These are phyloP conservation scores for Leishmania guyanensis DNA, from an alignment of 208 protist genomes.

Conservation along the genomic window DNA sequence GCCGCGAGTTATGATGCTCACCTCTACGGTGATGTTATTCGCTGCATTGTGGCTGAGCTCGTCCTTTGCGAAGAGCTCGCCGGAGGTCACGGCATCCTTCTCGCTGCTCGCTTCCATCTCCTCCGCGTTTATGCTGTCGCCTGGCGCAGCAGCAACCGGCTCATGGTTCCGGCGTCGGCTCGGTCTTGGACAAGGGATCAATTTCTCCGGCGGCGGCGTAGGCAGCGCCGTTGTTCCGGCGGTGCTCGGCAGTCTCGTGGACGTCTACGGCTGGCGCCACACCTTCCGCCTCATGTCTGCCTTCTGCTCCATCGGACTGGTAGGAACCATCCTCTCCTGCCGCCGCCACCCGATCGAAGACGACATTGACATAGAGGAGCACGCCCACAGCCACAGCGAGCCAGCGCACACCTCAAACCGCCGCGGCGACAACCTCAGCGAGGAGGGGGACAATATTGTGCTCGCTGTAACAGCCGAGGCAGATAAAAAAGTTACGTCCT, in stretches of 20 bases:
- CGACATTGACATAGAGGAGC: conserved; percentile 17
- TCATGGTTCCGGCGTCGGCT: conserved; percentile 71
- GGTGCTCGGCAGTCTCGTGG: conserved; percentile 62
- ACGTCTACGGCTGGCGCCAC: conserved; percentile 79
- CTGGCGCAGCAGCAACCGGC: conserved; percentile 64
- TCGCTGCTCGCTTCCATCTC: conserved; percentile 77
- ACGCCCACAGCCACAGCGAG: not conserved
- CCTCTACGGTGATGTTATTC: conserved; percentile 61
- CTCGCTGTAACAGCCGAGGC: not conserved
- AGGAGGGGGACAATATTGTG: not conserved
- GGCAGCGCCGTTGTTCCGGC: conserved; percentile 75
- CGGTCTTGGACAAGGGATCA: conserved; percentile 78
- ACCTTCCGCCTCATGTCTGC: conserved; percentile 80
- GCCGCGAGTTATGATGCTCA: conserved; percentile 71
- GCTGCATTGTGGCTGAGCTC: conserved; percentile 67
- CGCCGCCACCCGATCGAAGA: conserved; percentile 43
- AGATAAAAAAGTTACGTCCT: not conserved
- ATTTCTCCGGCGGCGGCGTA: conserved; percentile 73
- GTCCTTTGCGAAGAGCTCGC: conserved; percentile 52
- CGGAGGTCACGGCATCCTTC: conserved; percentile 72
- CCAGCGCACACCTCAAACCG: not conserved
- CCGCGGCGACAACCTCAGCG: not conserved
- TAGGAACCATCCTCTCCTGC: conserved; percentile 70
- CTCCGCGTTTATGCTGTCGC: conserved; percentile 78
- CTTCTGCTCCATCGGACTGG: conserved; percentile 76